phyloP scores from a whole-genome alignment of 805 yeast genomes.

The Barnettozyma sucrosica region DNA sequence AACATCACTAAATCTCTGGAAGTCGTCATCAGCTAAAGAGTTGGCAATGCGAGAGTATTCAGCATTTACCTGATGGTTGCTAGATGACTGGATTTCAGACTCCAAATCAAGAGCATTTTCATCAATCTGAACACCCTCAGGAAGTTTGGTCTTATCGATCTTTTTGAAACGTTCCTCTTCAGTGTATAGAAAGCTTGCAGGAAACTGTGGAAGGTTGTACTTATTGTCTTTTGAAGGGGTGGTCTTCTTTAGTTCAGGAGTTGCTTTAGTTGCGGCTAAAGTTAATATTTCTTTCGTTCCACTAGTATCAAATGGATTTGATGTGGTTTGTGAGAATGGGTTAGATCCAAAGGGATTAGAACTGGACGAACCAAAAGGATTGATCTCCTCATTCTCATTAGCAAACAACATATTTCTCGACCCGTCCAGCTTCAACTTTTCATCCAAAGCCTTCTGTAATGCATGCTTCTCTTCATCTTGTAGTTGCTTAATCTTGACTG shows the following conservation, averaged over 20 bases:
- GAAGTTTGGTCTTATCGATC: constrained; percentile 35
- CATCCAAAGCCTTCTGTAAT: constrained; percentile 36
- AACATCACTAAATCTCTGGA: constrained; percentile 70
- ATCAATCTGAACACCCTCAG: constrained; percentile 51
- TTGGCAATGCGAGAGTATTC: constrained; percentile 45
- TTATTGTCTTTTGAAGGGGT: constrained; percentile 14
- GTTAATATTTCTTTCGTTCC: constrained; percentile 23
- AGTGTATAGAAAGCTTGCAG: constrained; percentile 64
- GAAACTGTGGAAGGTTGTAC: constrained; percentile 42
- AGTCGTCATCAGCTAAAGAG: constrained; percentile 55
- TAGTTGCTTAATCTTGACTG: constrained; percentile 36
- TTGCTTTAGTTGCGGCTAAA: constrained; percentile 28
- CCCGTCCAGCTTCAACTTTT: constrained; percentile 36
- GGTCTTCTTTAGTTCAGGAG: constrained; percentile 19
- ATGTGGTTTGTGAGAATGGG: constrained; percentile 15
- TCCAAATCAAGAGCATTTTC: constrained; percentile 41
- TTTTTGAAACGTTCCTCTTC: constrained; percentile 61
- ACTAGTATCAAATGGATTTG: constrained; percentile 7
- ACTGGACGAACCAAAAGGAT: neutral
- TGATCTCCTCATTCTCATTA: constrained; percentile 26
- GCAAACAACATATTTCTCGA: constrained; percentile 33
- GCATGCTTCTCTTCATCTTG: constrained; percentile 35
- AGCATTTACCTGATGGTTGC: constrained; percentile 28
- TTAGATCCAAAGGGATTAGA: constrained; percentile 30
- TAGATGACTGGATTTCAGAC: constrained; percentile 28